phyloP scores from a whole-genome alignment of 768 basidiomycete genomes.

The Kwoniella newhampshirensis region DNA sequence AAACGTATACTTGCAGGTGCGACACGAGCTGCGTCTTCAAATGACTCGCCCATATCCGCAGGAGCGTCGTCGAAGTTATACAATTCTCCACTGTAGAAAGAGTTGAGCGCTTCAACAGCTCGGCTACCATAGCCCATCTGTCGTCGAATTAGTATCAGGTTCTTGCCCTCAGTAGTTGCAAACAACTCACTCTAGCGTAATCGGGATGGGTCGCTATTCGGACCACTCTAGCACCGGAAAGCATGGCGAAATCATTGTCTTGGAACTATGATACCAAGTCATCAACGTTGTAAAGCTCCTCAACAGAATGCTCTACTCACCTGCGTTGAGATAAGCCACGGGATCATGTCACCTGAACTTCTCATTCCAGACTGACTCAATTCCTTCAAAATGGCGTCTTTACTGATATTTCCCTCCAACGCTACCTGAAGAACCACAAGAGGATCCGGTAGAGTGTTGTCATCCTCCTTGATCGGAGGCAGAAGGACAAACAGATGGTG shows the following conservation, averaged over 20 bases:
- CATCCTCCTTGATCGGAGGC: slow-evolving; percentile 86
- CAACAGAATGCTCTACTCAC: slow-evolving; percentile 34
- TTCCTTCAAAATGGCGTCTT: slow-evolving; percentile 79
- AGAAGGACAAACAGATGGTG: slow-evolving; percentile 95
- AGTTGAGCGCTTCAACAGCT: slow-evolving; percentile 78
- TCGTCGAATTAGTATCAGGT: background rate
- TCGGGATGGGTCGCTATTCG: slow-evolving; percentile 95
- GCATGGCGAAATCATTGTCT: slow-evolving; percentile 84
- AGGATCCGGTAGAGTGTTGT: slow-evolving; percentile 87
- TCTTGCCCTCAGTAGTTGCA: background rate
- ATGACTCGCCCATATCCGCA: slow-evolving; percentile 58
- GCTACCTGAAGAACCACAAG: slow-evolving; percentile 95
- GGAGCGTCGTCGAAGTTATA: slow-evolving; percentile 76
- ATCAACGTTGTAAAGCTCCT: slow-evolving; percentile 14
- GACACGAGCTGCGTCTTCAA: slow-evolving; percentile 60
- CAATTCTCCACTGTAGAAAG: slow-evolving; percentile 90
- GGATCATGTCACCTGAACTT: slow-evolving; percentile 94
- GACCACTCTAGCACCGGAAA: slow-evolving; percentile 88
- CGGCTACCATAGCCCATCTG: slow-evolving; percentile 97
- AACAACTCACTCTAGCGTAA: slow-evolving; percentile 71
- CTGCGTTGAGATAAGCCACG: slow-evolving; percentile 86
- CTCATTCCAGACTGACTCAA: slow-evolving; percentile 71
- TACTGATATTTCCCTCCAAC: slow-evolving; percentile 87
- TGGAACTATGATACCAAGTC: slow-evolving; percentile 65
- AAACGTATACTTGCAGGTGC: slow-evolving; percentile 34